Percentiles rank a stretch among this genome's conserved stretches.
phyloP scores from a whole-genome alignment of 305 asterid genomes.

The Lippia alba region DNA sequence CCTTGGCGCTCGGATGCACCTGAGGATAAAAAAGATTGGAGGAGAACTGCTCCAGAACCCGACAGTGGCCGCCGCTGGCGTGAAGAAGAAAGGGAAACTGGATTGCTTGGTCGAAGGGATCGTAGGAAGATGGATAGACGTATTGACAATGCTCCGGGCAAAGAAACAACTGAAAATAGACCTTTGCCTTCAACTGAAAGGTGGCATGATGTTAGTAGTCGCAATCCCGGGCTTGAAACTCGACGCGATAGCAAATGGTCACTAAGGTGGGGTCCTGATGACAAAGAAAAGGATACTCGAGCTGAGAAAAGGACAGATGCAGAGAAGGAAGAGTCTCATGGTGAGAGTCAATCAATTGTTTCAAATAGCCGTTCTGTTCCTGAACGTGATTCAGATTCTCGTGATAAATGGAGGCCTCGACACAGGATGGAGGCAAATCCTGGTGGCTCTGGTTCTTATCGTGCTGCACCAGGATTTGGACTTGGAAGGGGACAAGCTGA shows the following conservation, averaged over 20 bases:
- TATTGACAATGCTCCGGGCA: conserved; percentile 63
- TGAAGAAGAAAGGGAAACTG: conserved; percentile 99
- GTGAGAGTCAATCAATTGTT: conserved; percentile 65
- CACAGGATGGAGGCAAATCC: conserved; percentile 89
- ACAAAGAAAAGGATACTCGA: conserved; percentile 86
- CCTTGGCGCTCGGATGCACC: conserved; percentile 72
- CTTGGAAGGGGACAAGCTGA: conserved; percentile 78
- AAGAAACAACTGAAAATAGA: conserved; percentile 74
- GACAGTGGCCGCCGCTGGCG: conserved; percentile 99
- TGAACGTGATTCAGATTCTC: conserved; percentile 89
- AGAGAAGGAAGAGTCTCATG: conserved; percentile 78
- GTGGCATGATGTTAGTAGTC: conserved; percentile 77
- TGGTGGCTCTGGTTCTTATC: conserved; percentile 65
- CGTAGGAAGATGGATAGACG: conserved; percentile 92
- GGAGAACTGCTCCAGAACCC: conserved; percentile 62
- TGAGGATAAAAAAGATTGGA: conserved; percentile 92
- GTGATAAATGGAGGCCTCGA: conserved; percentile 99
- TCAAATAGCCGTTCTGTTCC: conserved; percentile 60
- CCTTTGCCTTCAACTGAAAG: conserved; percentile 66
- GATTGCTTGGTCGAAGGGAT: conserved; percentile 91
- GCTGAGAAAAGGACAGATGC: conserved; percentile 69
- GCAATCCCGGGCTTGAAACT: conserved; percentile 74
- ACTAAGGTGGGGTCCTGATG: conserved; percentile 97
- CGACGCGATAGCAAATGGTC: conserved; percentile 97
- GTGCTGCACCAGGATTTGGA: conserved; percentile 98